Evolutionary conservation across 768 basidiomycete species (phyloP), one percentile per base, ranked within the genome.

Genomic region (Hortiboletus flavorubellus): DNA sequence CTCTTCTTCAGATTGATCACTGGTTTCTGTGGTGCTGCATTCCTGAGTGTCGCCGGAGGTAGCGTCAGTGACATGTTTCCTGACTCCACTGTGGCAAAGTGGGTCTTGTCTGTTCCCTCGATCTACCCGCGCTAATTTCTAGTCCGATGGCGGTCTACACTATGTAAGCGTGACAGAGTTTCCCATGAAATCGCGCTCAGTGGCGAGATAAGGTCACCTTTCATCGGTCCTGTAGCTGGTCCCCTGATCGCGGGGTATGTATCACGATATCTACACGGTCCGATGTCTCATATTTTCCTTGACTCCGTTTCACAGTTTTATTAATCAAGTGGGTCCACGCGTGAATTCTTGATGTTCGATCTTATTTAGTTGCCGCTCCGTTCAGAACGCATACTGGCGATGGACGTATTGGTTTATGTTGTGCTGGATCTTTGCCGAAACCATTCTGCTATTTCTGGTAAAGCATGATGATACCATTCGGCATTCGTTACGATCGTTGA

Each of bases 391-490:
- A 2, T 62, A 78, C 44, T 89, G 87, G 88, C 71, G 87, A 55
- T 93, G 90, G 91, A 89, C 89, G 0, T 93, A 85, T 71, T 82
- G 84, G 53, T 70, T 87, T 15, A 66, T 86, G 53, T 56, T 85
- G 2, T 87, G 87, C 21, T 93, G 91, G 92, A 75, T 80, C 1
- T 82, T 80, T 46, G 70, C 70, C 3, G 78, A 89, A 66, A 68
- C 77, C 9, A 46, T 79, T 8, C 72, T 80, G 0, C 70, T 93
- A 8, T 63, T 83, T 45, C 23, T 80, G 41, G 85, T 86, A 59
- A 60, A 78, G 69, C 11, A 23, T 12, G 11, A 11, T 10, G 5
- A 23, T 16, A 16, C 1, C 15, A 3, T 37, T n/a, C 11, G 21
- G 21, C 9, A 15, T 26, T 33, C 16, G 14, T 12, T 12, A 8